phyloP scores from a whole-genome alignment of 371 early-diverging fungal genomes.

The Mucor plumbeus region DNA sequence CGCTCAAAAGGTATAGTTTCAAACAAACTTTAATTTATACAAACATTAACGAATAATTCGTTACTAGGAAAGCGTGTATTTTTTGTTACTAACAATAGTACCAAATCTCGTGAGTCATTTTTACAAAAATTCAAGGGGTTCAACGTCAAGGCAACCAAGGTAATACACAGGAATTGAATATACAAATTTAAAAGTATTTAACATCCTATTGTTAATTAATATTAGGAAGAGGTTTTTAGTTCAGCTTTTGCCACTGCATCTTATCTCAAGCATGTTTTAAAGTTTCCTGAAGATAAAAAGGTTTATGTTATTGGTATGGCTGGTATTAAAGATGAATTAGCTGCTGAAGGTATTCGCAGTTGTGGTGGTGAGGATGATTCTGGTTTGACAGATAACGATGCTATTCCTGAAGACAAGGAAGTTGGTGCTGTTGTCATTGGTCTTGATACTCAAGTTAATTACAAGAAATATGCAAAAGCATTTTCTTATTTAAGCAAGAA shows the following conservation, averaged over 20 bases:
- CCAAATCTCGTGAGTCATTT: slow-evolving; percentile 84
- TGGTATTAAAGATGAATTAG: slow-evolving; percentile 90
- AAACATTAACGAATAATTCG: neutral
- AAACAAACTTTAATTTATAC: neutral
- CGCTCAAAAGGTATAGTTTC: slow-evolving; percentile 65
- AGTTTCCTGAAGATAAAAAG: slow-evolving; percentile 84
- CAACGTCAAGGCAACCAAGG: slow-evolving; percentile 74
- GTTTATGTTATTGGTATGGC: slow-evolving; percentile 91
- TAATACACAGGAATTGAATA: slow-evolving; percentile 31
- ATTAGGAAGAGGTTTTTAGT: slow-evolving; percentile 89
- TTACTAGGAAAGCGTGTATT: slow-evolving; percentile 78
- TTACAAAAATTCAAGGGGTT: slow-evolving; percentile 80
- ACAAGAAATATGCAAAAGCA: slow-evolving; percentile 90
- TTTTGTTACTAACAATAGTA: slow-evolving; percentile 97
- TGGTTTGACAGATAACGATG: slow-evolving; percentile 39
- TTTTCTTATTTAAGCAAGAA: slow-evolving; percentile 79
- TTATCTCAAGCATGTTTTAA: slow-evolving; percentile 81
- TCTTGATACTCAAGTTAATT: slow-evolving; percentile 88
- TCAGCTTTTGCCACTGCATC: slow-evolving; percentile 95
- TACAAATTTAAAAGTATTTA: neutral
- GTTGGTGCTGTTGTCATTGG: slow-evolving; percentile 91
- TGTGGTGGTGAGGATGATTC: slow-evolving; percentile 58
- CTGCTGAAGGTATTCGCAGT: slow-evolving; percentile 70
- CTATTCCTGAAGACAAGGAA: slow-evolving; percentile 51
- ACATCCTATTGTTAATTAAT: neutral